A percentile compares a stretch with the other conserved stretches of the same genome.
Evolutionary conservation across 176 grass and related monocot genomes (phyloP).

Genomic region (Eremochloa ophiuroides): DNA sequence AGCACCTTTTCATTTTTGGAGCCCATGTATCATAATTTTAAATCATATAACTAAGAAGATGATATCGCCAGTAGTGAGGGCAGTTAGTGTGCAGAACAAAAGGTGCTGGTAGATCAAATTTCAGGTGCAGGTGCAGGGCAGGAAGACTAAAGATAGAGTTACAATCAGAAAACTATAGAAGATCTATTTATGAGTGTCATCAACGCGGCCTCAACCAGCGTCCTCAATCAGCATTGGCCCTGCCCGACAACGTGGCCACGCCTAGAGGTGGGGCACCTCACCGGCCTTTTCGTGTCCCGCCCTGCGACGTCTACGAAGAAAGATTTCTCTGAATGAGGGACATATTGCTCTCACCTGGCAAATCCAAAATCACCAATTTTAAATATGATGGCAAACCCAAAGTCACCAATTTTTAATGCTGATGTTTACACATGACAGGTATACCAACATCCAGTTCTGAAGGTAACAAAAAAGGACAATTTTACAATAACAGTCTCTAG

Average conservation of each 20-base stretch:
- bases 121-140: conserved; percentile 85
- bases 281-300: too few relatives aligned
- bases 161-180: not conserved
- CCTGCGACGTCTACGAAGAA: too few relatives aligned
- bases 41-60: conserved; percentile 69
- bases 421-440: not conserved
- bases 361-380: too few relatives aligned
- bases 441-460: not conserved
- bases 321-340: too few relatives aligned
- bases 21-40: not conserved
- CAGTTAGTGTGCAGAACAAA: conserved; percentile 97
- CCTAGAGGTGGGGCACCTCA: too few relatives aligned
- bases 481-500: not conserved
- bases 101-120: conserved; percentile 93
- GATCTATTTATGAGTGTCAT: not conserved
- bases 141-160: conserved; percentile 68
- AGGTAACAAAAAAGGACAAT: not conserved
- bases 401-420: too few relatives aligned
- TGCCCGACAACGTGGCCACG: too few relatives aligned
- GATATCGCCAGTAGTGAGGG: conserved; percentile 89
- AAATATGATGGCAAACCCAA: too few relatives aligned
- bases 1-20: not conserved
- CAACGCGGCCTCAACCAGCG: too few relatives aligned
- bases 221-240: too few relatives aligned
- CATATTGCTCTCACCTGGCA: too few relatives aligned